A percentile compares a stretch with the other conserved stretches of the same genome.
phyloP scores from a whole-genome alignment of 345 rosid genomes.

The Acer yangbiense region DNA sequence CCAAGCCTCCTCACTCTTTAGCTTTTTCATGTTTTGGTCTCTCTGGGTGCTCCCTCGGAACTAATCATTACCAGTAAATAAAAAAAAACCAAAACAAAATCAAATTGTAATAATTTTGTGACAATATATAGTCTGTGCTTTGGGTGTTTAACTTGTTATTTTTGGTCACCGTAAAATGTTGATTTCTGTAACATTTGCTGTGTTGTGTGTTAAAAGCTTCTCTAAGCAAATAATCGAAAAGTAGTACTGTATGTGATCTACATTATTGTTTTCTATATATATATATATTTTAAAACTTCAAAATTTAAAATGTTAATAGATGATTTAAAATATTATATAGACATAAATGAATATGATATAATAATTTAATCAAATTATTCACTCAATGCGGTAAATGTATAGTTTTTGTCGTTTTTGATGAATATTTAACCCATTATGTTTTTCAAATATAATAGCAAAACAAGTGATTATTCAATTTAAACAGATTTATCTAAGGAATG shows the following conservation, averaged over 20 bases:
- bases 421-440: too few relatives aligned
- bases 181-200: background rate
- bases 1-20: conserved; percentile 41
- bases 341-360: too few relatives aligned
- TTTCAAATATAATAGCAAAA: too few relatives aligned
- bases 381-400: too few relatives aligned
- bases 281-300: background rate
- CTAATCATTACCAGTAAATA: conserved; percentile 1
- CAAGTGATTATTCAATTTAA: too few relatives aligned
- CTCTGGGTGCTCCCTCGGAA: background rate
- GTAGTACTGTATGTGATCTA: conserved; percentile 1
- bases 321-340: too few relatives aligned
- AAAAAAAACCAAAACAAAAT: background rate
- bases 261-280: background rate
- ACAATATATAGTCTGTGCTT: conserved; percentile 1
- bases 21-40: background rate
- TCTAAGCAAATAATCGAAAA: background rate
- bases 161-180: background rate
- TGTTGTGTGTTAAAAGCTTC: background rate
- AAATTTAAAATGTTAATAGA: too few relatives aligned
- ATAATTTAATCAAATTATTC: background rate
- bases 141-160: background rate
- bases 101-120: conserved; percentile 25
- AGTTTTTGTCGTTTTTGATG: too few relatives aligned
- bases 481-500: too few relatives aligned